Base-by-base conservation (phyloP, 331 rosid species). In the Malus hybrid region DNA sequence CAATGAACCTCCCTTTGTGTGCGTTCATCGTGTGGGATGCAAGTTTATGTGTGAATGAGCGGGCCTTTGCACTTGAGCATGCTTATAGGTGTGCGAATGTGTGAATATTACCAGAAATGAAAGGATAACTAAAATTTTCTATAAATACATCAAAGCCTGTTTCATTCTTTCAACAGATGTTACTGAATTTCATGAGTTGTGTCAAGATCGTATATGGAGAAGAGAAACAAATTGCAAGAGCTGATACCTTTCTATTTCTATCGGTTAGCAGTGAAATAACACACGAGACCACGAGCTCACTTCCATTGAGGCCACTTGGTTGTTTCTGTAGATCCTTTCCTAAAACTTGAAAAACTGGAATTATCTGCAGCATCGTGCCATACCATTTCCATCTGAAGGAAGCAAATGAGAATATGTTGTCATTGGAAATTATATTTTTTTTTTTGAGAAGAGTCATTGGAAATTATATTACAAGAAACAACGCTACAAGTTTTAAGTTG, bases 351-450 rank as follows among this genome's bases (percentile, higher is more conserved):
- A 31, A 82, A 75, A 65, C 90, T 84, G 29, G 83, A 67, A 36
- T 69, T 81, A 52, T 81, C 73, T 27, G 82, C 34, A 32, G 91
- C 87, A 66, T 94, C 89, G 69, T 90, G 92, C 99, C 99, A 94
- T 69, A 83, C 71, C 99, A 94, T 87, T 86, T 87, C 97, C 96
- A 92, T 88, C 99, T 94, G 89, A 73, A 55, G 71, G 64, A 79
- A 81, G 76, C 29, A 74, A 73, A 83, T 27, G 71, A 78, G 71
- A 59, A 69, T 57, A 57, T 6, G 5, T 20, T 9, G 44, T 65
- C 36, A 68, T 77, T 60, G 73, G 62, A 67, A 5, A 32, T 31
- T 71, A 34, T 57, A 55, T 33, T 20, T n/a, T n/a, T n/a, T n/a
- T n/a, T n/a, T n/a, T n/a, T n/a, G n/a, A n/a, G n/a, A n/a, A n/a